These are phyloP conservation scores for Coleophoma crateriformis DNA, from an alignment of 2,329 filamentous ascomycete species.

Conservation along the genomic window DNA sequence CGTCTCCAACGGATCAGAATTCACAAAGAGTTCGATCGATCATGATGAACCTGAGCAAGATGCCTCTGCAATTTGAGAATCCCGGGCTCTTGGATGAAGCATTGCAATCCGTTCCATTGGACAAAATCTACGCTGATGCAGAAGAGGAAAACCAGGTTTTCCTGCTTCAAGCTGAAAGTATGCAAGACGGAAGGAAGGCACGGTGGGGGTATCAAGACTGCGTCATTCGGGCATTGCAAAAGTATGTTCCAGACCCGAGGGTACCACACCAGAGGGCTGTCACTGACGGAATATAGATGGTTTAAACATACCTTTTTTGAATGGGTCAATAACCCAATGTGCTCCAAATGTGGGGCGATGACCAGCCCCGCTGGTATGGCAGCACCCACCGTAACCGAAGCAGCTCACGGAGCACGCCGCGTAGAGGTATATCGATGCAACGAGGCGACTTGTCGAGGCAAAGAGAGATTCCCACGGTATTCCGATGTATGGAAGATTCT, in stretches of 20 bases:
- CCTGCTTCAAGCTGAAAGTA: constrained; percentile 79
- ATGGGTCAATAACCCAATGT: constrained; percentile 96
- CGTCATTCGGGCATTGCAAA: constrained; percentile 80
- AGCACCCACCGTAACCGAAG: constrained; percentile 81
- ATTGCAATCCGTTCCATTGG: constrained; percentile 76
- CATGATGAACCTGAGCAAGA: constrained; percentile 77
- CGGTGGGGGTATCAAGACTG: constrained; percentile 99
- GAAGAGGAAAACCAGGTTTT: constrained; percentile 89
- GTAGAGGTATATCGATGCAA: constrained; percentile 92
- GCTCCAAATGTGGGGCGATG: constrained; percentile 73
- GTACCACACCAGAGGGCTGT: constrained; percentile 9
- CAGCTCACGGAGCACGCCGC: constrained; percentile 76
- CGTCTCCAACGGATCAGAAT: constrained; percentile 65
- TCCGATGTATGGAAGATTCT: constrained; percentile 91
- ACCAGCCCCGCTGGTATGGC: constrained; percentile 81
- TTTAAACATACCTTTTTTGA: constrained; percentile 93
- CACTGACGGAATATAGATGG: constrained; percentile 55
- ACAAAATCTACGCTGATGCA: constrained; percentile 87
- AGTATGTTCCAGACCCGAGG: constrained; percentile 43
- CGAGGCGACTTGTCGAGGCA: constrained; percentile 64
- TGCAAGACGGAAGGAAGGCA: constrained; percentile 72
- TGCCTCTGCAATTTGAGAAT: constrained; percentile 93
- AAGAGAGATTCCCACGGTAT: constrained; percentile 89
- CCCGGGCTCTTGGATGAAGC: constrained; percentile 91
- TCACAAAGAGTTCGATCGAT: constrained; percentile 76